phyloP scores from a whole-genome alignment of 176 grass and related monocot genomes.

The Themeda triandra region DNA sequence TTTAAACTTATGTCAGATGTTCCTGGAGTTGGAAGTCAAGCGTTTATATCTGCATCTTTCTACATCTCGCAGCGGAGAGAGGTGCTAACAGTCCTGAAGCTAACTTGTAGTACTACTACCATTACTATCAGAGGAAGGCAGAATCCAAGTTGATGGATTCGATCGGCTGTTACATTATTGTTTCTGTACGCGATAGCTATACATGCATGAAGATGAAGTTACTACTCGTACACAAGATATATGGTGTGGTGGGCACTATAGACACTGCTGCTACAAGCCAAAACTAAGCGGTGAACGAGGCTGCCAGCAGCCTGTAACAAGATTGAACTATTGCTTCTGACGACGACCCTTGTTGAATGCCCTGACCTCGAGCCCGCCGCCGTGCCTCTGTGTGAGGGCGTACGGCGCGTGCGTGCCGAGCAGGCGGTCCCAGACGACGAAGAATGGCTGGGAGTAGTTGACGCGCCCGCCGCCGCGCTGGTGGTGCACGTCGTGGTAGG shows the following conservation, averaged over 20 bases:
- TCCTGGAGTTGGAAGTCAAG: neutral
- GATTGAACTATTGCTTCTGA: neutral
- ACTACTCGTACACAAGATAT: neutral
- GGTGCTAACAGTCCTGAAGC: neutral
- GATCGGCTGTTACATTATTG: neutral
- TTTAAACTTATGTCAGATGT: neutral
- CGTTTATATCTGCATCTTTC: neutral
- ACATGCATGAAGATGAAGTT: neutral
- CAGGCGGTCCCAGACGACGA: slow-evolving; percentile 50
- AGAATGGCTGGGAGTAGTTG: slow-evolving; percentile 66
- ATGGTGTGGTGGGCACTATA: neutral
- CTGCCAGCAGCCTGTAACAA: neutral
- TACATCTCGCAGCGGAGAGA: neutral
- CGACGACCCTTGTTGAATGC: neutral
- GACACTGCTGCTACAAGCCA: neutral
- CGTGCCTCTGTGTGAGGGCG: slow-evolving; percentile 7
- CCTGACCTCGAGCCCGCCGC: slow-evolving; percentile 36
- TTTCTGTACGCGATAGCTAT: neutral
- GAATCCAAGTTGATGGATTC: neutral
- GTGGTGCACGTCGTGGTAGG: slow-evolving; percentile 70
- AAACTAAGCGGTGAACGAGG: neutral
- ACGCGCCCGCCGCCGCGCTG: slow-evolving; percentile 38
- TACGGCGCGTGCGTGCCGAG: slow-evolving; percentile 39
- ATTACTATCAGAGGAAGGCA: neutral
- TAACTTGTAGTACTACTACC: neutral